Percentiles rank a stretch among this genome's conserved stretches.
Evolutionary conservation across 345 rosid genomes (phyloP).

Genomic region (Eucalyptus paniculata): DNA sequence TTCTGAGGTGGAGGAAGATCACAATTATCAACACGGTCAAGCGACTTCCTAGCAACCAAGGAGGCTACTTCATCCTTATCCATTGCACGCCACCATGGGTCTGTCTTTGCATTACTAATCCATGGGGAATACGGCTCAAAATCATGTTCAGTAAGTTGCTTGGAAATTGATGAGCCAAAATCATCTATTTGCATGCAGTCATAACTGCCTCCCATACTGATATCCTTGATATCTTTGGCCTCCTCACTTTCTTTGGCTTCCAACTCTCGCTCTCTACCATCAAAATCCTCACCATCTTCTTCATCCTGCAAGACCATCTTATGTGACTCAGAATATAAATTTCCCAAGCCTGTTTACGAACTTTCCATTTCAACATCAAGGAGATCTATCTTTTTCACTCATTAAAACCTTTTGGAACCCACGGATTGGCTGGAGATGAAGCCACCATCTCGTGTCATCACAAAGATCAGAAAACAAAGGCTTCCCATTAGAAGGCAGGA

Average conservation of each 20-base stretch:
- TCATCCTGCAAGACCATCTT: not conserved
- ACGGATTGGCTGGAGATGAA: slow-evolving; percentile 46
- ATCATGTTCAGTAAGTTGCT: slow-evolving; percentile 15
- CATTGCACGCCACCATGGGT: slow-evolving; percentile 81
- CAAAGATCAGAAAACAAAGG: slow-evolving; percentile 36
- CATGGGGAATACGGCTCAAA: slow-evolving; percentile 53
- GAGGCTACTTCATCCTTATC: slow-evolving; percentile 75
- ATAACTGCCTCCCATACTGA: slow-evolving; percentile 21
- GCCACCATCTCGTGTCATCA: slow-evolving; percentile 60
- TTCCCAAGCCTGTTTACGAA: slow-evolving; percentile 6
- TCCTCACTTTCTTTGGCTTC: slow-evolving; percentile 4
- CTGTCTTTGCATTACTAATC: slow-evolving; percentile 40
- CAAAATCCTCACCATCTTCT: not conserved
- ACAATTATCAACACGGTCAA: slow-evolving; percentile 57
- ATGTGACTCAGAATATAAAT: slow-evolving; percentile 3
- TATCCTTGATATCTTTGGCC: slow-evolving; percentile 24
- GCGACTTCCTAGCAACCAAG: slow-evolving; percentile 69
- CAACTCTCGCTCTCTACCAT: not conserved
- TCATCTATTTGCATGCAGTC: slow-evolving; percentile 20
- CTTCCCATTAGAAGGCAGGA: slow-evolving; percentile 41
- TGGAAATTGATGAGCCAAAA: slow-evolving; percentile 10
- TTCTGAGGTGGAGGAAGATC: slow-evolving; percentile 87
- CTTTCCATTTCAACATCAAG: slow-evolving; percentile 38
- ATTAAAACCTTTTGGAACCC: slow-evolving; percentile 48
- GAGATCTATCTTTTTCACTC: slow-evolving; percentile 26